Evolutionary conservation across 2,329 filamentous ascomycete genomes (phyloP).

Genomic region (Aureobasidium sp.): DNA sequence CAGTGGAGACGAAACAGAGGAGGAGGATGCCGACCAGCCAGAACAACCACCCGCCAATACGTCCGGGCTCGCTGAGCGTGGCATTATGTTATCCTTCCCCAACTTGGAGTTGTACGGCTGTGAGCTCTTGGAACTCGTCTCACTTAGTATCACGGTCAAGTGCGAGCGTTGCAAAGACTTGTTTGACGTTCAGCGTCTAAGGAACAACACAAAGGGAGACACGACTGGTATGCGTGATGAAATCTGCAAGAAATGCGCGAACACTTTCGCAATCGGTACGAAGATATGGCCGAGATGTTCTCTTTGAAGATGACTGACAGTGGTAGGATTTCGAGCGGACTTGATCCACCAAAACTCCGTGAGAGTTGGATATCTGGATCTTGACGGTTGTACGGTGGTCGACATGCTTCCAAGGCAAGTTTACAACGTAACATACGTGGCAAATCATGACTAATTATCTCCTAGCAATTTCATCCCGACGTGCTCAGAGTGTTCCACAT

Average conservation of each 20-base stretch:
- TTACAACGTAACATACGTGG: background rate
- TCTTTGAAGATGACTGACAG: slow-evolving; percentile 4
- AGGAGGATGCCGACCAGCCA: slow-evolving; percentile 28
- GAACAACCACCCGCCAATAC: slow-evolving; percentile 27
- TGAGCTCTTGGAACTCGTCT: slow-evolving; percentile 61
- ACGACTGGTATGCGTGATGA: slow-evolving; percentile 34
- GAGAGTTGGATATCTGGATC: slow-evolving; percentile 70
- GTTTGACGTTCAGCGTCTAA: slow-evolving; percentile 60
- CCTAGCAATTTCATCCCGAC: slow-evolving; percentile 67
- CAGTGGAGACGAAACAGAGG: slow-evolving; percentile 41
- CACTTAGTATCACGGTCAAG: slow-evolving; percentile 62
- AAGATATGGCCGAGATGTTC: background rate
- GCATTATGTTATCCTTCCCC: slow-evolving; percentile 72
- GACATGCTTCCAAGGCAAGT: slow-evolving; percentile 63
- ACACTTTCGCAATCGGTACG: slow-evolving; percentile 37
- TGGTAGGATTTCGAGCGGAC: slow-evolving; percentile 46
- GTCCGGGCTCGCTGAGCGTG: slow-evolving; percentile 47
- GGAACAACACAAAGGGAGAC: slow-evolving; percentile 41
- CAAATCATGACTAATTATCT: background rate
- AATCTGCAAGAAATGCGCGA: slow-evolving; percentile 48
- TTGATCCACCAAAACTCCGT: slow-evolving; percentile 64
- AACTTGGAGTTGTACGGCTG: slow-evolving; percentile 67
- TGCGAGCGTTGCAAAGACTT: slow-evolving; percentile 70
- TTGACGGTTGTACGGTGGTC: slow-evolving; percentile 62
- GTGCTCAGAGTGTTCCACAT: slow-evolving; percentile 65